phyloP scores from a whole-genome alignment of 2,329 filamentous ascomycete genomes.

The Exophiala sp. region DNA sequence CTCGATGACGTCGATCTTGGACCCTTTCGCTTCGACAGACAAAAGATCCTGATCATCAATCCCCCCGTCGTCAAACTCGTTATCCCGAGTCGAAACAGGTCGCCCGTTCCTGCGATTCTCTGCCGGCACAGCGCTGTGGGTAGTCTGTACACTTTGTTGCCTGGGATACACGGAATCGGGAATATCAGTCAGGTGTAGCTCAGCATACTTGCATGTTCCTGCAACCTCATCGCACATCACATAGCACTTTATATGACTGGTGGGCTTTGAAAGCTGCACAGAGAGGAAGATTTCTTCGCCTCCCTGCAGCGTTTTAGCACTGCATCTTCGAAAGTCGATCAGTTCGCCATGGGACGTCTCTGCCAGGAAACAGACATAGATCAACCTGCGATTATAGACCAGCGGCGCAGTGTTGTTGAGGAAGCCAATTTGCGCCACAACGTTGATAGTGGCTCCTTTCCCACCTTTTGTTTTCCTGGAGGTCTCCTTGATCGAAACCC shows the following conservation, averaged over 20 bases:
- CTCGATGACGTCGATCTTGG: slow-evolving; percentile 53
- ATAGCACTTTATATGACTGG: slow-evolving; percentile 62
- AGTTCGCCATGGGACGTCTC: slow-evolving; percentile 67
- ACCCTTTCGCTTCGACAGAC: slow-evolving; percentile 41
- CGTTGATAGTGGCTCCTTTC: slow-evolving; percentile 53
- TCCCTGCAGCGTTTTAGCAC: slow-evolving; percentile 62
- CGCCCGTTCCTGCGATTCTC: slow-evolving; percentile 18
- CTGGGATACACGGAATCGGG: slow-evolving; percentile 44
- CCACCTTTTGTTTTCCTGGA: slow-evolving; percentile 39
- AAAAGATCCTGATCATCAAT: slow-evolving; percentile 54
- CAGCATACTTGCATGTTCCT: slow-evolving; percentile 54
- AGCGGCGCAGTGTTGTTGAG: slow-evolving; percentile 62
- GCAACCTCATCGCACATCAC: slow-evolving; percentile 84
- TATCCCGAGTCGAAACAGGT: neutral
- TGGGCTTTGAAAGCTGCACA: slow-evolving; percentile 52
- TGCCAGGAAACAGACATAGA: slow-evolving; percentile 71
- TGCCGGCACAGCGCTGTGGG: slow-evolving; percentile 5
- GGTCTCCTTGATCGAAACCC: slow-evolving; percentile 52
- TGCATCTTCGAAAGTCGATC: slow-evolving; percentile 64
- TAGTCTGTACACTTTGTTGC: slow-evolving; percentile 17
- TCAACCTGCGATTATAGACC: slow-evolving; percentile 60
- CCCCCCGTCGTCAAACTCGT: slow-evolving; percentile 53
- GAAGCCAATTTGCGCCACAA: slow-evolving; percentile 68
- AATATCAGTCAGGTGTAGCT: slow-evolving; percentile 48
- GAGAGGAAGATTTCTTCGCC: slow-evolving; percentile 60